Evolutionary conservation across 108 stramenopile genomes (phyloP), one percentile per base, ranked within the genome.

Genomic region (Fistulifera pelliculosa): DNA sequence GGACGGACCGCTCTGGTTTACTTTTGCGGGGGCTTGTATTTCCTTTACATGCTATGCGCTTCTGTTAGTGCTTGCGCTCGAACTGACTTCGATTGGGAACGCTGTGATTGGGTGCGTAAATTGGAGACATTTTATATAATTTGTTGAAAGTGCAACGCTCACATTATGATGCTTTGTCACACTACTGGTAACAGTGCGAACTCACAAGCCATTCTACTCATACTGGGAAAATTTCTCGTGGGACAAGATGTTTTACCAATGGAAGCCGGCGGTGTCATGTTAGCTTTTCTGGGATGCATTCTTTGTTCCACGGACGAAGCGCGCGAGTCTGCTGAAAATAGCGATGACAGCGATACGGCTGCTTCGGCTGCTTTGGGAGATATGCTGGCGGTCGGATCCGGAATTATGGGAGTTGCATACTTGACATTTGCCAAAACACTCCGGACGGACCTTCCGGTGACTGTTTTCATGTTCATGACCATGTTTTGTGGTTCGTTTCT

Each of bases 391-490:
- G 11, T 71, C 0, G 26, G 44, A 51, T 56, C 65, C 31, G 54
- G 68, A 47, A 52, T 69, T 19, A 40, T 27, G 49, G 60, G 62
- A 48, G 63, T 69, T 17, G 38, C 54, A 47, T 54, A 62, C 51
- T 23, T 85, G 57, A 69, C 70, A 0, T 61, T 70, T 35, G 84
- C 80, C 49, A 78, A 80, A 50, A 56, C 64, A 10, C 42, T 75
- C 22, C 61, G 80, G 18, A 24, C 75, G 14, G 43, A 55, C 8
- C 45, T 67, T 14, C 49, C 69, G 39, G 65, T 77, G 0, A 63
- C 64, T 25, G 47, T 73, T 31, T 77, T 77, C 53, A 77, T 77
- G 76, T 65, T 77, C 31, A 28, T 70, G 19, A 57, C 70, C 38
- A 70, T 74, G 65, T 15, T 41, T 0, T 27, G 50, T 23, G 52